phyloP scores from a whole-genome alignment of 2,329 filamentous ascomycete species.

The Trichoderma citrinoviride region DNA sequence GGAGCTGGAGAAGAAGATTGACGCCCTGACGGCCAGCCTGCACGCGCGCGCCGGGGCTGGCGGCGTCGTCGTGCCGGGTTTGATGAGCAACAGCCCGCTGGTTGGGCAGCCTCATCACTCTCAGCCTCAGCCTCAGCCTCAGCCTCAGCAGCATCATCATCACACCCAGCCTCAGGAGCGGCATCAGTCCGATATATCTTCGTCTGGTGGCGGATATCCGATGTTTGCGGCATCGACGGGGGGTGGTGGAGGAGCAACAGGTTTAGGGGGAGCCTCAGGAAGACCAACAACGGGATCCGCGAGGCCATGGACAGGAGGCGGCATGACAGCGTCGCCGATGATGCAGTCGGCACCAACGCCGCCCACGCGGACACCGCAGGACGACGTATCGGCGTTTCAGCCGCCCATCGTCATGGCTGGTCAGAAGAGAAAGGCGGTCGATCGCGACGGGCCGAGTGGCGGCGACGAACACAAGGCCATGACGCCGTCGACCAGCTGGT shows the following conservation, averaged over 20 bases:
- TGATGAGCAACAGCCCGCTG: not conserved
- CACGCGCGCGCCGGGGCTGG: slow-evolving; percentile 49
- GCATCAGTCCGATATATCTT: not conserved
- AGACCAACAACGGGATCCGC: not conserved
- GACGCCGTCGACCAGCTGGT: slow-evolving; percentile 14
- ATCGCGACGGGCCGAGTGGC: not conserved
- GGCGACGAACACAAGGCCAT: slow-evolving; percentile 12
- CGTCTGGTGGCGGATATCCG: not conserved
- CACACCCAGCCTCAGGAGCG: not conserved
- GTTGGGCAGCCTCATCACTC: not conserved
- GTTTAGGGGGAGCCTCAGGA: not conserved
- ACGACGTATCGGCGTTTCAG: slow-evolving; percentile 7
- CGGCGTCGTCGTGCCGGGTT: not conserved
- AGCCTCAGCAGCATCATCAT: not conserved
- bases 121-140: not conserved
- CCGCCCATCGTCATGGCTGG: slow-evolving; percentile 23
- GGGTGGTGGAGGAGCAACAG: not conserved
- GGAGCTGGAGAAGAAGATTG: slow-evolving; percentile 89
- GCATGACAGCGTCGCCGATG: slow-evolving; percentile 15
- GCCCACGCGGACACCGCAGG: slow-evolving; percentile 1
- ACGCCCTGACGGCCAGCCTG: slow-evolving; percentile 77
- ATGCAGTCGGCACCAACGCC: slow-evolving; percentile 18
- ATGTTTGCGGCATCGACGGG: not conserved
- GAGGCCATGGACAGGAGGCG: slow-evolving; percentile 7
- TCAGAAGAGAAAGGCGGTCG: slow-evolving; percentile 19